A percentile compares a stretch with the other conserved stretches of the same genome.
phyloP scores from a whole-genome alignment of 2,329 filamentous ascomycete species.

The Alternaria metachromatica region DNA sequence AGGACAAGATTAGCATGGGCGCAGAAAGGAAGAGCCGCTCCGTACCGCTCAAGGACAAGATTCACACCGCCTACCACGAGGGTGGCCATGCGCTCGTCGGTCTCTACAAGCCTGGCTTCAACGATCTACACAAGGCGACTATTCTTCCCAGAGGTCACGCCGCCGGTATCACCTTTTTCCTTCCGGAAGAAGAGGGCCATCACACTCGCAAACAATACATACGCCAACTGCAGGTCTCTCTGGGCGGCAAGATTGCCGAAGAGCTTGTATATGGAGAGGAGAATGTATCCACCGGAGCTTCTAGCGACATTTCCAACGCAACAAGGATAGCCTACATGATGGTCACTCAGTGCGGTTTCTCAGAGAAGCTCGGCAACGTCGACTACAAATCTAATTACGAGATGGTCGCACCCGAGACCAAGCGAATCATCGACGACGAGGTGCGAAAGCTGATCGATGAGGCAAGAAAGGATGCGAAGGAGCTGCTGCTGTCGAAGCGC shows the following conservation, averaged over 20 bases:
- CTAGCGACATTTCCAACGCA: constrained; percentile 72
- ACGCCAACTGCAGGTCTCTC: constrained; percentile 77
- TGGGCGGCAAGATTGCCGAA: constrained; percentile 89
- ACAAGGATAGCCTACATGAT: constrained; percentile 83
- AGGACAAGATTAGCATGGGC: constrained; percentile 97
- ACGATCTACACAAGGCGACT: constrained; percentile 93
- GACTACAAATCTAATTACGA: constrained; percentile 84
- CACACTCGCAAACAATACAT: constrained; percentile 84
- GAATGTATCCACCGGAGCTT: constrained; percentile 88
- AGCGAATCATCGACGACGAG: constrained; percentile 84
- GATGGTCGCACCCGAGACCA: constrained; percentile 82
- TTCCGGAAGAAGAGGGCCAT: constrained; percentile 87
- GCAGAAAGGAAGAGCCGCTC: constrained; percentile 89
- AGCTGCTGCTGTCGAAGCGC: constrained; percentile 75
- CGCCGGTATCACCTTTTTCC: constrained; percentile 83
- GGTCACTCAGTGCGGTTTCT: constrained; percentile 91
- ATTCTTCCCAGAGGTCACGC: constrained; percentile 89
- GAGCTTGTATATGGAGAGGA: constrained; percentile 92
- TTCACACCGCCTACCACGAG: constrained; percentile 95
- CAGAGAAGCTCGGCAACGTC: constrained; percentile 83
- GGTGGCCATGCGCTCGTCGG: constrained; percentile 92
- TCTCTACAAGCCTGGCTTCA: constrained; percentile 77
- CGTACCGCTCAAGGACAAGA: constrained; percentile 91
- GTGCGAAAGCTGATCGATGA: constrained; percentile 86
- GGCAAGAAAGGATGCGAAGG: constrained; percentile 74